Evolutionary conservation across 2,329 filamentous ascomycete species (phyloP).

Genomic region (Calonectria pauciramosa): DNA sequence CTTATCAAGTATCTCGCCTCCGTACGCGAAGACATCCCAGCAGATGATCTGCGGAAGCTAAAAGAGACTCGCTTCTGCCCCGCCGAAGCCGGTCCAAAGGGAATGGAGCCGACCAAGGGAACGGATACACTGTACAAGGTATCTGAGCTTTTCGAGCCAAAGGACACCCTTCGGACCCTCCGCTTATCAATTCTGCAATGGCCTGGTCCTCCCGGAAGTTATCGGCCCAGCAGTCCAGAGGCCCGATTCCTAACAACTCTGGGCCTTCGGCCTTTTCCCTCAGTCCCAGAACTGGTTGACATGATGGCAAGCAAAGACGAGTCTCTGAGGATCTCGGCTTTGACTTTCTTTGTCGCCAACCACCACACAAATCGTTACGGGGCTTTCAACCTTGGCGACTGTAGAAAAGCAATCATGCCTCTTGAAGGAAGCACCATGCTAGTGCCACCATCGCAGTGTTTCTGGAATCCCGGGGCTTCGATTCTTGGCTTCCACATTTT

Average conservation of each 20-base stretch:
- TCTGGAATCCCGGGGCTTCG: constrained; percentile 81
- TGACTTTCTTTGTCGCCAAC: constrained; percentile 87
- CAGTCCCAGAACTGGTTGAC: constrained; percentile 79
- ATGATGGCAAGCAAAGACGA: constrained; percentile 78
- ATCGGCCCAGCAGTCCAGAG: constrained; percentile 76
- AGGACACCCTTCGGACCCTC: constrained; percentile 76
- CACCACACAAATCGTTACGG: constrained; percentile 84
- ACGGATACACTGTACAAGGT: constrained; percentile 75
- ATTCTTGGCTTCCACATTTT: constrained; percentile 87
- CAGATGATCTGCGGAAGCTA: constrained; percentile 83
- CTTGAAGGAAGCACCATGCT: constrained; percentile 77
- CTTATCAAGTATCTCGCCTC: constrained; percentile 94
- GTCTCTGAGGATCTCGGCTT: constrained; percentile 74
- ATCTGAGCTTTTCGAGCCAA: constrained; percentile 86
- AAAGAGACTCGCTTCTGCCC: constrained; percentile 85
- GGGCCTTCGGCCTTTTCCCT: constrained; percentile 80
- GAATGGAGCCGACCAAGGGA: constrained; percentile 67
- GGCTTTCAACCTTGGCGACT: constrained; percentile 69
- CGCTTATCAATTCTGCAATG: constrained; percentile 85
- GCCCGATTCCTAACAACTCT: constrained; percentile 80
- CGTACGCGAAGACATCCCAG: constrained; percentile 89
- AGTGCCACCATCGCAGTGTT: constrained; percentile 82
- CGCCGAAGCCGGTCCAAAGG: constrained; percentile 74
- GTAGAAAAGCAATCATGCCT: constrained; percentile 76
- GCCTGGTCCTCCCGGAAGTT: constrained; percentile 76